Percentiles rank a stretch among this genome's conserved stretches.
phyloP scores from a whole-genome alignment of 495 filamentous ascomycete species.

The Penicillium malachiteum region DNA sequence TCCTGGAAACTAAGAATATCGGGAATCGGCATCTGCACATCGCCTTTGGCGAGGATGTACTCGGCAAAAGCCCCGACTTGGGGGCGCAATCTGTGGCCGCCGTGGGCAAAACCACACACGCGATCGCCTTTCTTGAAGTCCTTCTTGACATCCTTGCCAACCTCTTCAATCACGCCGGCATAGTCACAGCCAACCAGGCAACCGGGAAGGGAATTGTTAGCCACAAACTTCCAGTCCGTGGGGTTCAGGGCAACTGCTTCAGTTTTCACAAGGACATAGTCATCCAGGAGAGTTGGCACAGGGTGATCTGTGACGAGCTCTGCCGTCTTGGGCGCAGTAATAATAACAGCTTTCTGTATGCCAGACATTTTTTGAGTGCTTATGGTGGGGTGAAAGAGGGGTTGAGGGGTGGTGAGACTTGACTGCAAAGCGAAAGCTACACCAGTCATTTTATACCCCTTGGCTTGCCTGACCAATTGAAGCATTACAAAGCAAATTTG shows the following conservation, averaged over 20 bases:
- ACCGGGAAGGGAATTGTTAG: slow-evolving; percentile 22
- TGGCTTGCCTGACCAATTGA: too few species aligned
- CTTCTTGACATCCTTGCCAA: slow-evolving; percentile 49
- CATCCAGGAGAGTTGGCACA: slow-evolving; percentile 30
- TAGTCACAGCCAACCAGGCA: slow-evolving; percentile 55
- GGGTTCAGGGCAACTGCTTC: slow-evolving; percentile 52
- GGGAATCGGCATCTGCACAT: slow-evolving; percentile 52
- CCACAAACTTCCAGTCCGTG: slow-evolving; percentile 55
- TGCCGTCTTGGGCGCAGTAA: slow-evolving; percentile 12
- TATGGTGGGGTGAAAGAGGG: too few species aligned
- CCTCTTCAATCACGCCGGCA: slow-evolving; percentile 50
- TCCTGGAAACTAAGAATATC: slow-evolving; percentile 53
- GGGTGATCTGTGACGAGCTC: slow-evolving; percentile 17
- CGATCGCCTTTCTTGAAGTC: slow-evolving; percentile 46
- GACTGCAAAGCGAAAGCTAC: too few species aligned
- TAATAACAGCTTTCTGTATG: slow-evolving; percentile 17
- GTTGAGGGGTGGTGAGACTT: too few species aligned
- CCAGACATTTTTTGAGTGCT: too few species aligned
- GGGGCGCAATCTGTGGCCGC: slow-evolving; percentile 46
- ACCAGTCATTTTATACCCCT: too few species aligned
- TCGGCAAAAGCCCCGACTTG: slow-evolving; percentile 58
- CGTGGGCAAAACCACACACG: slow-evolving; percentile 51
- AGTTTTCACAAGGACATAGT: slow-evolving; percentile 48
- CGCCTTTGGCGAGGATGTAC: slow-evolving; percentile 49
- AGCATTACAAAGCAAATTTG: too few species aligned